phyloP scores from a whole-genome alignment of 768 basidiomycete genomes.

The Suillus spraguei region DNA sequence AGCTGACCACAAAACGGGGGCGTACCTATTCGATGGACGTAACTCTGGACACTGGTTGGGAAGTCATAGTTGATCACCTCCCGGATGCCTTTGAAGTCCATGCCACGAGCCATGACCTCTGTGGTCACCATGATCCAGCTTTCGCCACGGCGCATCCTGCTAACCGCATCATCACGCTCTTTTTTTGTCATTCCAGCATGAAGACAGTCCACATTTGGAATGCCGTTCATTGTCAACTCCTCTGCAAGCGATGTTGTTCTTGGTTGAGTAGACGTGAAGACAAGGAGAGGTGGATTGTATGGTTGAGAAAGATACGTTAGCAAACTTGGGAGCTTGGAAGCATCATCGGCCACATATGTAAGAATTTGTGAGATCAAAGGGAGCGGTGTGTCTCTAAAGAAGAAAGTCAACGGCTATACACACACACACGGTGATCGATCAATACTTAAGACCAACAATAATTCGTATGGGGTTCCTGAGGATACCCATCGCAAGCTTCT shows the following conservation, averaged over 20 bases:
- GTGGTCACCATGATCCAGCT: slow-evolving; percentile 97
- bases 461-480: slow-evolving; percentile 86
- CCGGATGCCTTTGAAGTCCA: slow-evolving; percentile 94
- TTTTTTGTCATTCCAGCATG: slow-evolving; percentile 90
- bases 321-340: slow-evolving; percentile 92
- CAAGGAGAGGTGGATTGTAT: slow-evolving; percentile 87
- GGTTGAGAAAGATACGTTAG: slow-evolving; percentile 77
- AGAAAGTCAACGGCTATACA: slow-evolving; percentile 16
- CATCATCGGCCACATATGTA: slow-evolving; percentile 89
- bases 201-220: slow-evolving; percentile 83
- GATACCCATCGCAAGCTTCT: slow-evolving; percentile 86
- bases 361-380: slow-evolving; percentile 88
- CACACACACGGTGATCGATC: not conserved
- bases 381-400: slow-evolving; percentile 84
- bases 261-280: slow-evolving; percentile 91
- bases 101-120: slow-evolving; percentile 96
- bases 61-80: slow-evolving; percentile 98
- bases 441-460: slow-evolving; percentile 93
- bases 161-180: slow-evolving; percentile 84
- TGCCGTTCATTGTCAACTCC: slow-evolving; percentile 77
- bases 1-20: slow-evolving; percentile 3
- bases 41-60: slow-evolving; percentile 93
- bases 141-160: slow-evolving; percentile 84
- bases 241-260: slow-evolving; percentile 79
- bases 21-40: slow-evolving; percentile 91